Conservation (phyloP, 2,329 filamentous ascomycete species). For the Colletotrichum higginsianum region DNA sequence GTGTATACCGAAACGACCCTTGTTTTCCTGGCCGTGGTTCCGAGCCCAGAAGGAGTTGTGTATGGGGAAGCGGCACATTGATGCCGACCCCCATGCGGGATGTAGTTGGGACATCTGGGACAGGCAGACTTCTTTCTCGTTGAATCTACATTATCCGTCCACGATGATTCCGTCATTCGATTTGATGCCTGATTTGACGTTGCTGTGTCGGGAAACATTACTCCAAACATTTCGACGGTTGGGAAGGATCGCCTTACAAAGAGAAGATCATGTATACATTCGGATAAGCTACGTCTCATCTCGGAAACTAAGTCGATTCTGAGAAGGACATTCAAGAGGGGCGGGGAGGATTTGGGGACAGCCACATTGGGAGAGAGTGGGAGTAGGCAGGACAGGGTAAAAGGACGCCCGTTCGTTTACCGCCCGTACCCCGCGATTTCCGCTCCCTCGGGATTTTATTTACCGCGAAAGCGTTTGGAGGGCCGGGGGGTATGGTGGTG, state of each 20-base stretch:
- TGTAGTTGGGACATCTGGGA: conserved; percentile 36
- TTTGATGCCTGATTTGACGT: conserved; percentile 5
- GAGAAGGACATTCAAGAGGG: not conserved
- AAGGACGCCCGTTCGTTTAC: conserved; percentile 1
- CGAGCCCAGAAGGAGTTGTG: conserved; percentile 15
- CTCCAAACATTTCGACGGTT: not conserved
- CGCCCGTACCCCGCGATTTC: conserved; percentile 36
- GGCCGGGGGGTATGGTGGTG: too few species aligned
- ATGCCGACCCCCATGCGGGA: conserved; percentile 25
- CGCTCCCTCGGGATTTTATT: conserved; percentile 19
- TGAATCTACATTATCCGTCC: conserved; percentile 40
- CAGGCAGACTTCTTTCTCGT: conserved; percentile 38
- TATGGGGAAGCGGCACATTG: conserved; percentile 16
- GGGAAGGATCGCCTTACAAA: not conserved
- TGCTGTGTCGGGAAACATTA: conserved; percentile 11
- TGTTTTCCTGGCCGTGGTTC: conserved; percentile 24
- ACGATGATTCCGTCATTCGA: not conserved
- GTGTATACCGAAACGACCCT: conserved; percentile 37
- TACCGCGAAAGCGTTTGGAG: not conserved
- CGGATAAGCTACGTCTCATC: conserved; percentile 21
- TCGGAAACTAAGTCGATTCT: conserved; percentile 13
- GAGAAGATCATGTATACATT: conserved; percentile 8
- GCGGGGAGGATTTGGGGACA: not conserved
- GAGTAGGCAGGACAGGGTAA: not conserved
- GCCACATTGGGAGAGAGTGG: too few species aligned